Conservation (phyloP, 306 rosid species). For the Cucumis cinereus region DNA sequence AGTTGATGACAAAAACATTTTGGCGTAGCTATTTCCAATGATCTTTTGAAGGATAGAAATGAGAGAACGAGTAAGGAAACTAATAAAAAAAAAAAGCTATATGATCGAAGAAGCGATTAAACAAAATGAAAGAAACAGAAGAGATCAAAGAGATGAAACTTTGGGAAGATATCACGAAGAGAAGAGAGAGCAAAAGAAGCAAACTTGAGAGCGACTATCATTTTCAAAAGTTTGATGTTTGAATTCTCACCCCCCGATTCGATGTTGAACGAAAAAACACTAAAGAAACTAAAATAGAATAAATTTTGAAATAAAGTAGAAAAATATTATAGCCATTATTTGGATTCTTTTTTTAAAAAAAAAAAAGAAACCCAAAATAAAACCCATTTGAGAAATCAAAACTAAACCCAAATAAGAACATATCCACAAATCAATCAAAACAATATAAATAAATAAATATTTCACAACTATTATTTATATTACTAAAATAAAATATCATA, state of each 20-base stretch:
- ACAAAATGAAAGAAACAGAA: too few relatives aligned
- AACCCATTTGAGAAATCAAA: background rate
- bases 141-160: background rate
- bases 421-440: background rate
- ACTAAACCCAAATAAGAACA: background rate
- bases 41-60: background rate
- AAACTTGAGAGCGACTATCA: background rate
- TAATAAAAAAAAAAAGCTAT: too few relatives aligned
- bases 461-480: background rate
- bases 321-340: background rate
- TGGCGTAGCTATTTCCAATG: background rate
- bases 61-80: background rate
- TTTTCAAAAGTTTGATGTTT: background rate
- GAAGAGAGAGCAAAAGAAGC: background rate
- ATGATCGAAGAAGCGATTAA: too few relatives aligned
- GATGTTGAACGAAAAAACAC: background rate
- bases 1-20: background rate
- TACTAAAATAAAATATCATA: background rate
- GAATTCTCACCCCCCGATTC: background rate
- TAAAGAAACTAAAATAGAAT: background rate
- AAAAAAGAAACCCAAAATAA: background rate
- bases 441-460: background rate
- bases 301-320: too few relatives aligned
- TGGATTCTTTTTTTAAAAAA: background rate
- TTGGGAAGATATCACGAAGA: background rate